A percentile compares a stretch with the other conserved stretches of the same genome.
phyloP scores from a whole-genome alignment of 2,329 filamentous ascomycete genomes.

The Aspergillus jensenii region DNA sequence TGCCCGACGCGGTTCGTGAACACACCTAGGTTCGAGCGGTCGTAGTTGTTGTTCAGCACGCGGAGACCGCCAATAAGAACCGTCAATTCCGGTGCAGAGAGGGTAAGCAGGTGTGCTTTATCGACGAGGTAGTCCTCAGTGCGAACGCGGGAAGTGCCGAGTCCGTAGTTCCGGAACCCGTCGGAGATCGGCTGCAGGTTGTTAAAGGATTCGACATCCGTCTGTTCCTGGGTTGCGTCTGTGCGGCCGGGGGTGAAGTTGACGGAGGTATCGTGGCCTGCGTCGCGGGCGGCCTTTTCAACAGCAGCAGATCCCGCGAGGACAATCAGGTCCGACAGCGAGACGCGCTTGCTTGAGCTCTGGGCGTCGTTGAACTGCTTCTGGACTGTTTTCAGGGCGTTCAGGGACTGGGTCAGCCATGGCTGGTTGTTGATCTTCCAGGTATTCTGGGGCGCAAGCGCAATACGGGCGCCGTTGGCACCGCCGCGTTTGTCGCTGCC shows the following conservation, averaged over 20 bases:
- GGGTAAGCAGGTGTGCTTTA: conserved; percentile 67
- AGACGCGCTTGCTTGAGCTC: conserved; percentile 66
- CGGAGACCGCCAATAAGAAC: conserved; percentile 72
- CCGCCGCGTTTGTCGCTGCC: conserved; percentile 78
- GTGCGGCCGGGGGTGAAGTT: conserved; percentile 72
- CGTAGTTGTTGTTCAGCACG: conserved; percentile 67
- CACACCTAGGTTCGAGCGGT: conserved; percentile 66
- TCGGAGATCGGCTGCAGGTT: conserved; percentile 70
- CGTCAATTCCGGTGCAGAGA: conserved; percentile 69
- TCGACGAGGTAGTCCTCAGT: conserved; percentile 72
- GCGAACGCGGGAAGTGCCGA: conserved; percentile 58
- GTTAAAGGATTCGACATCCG: conserved; percentile 63
- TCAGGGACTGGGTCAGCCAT: conserved; percentile 63
- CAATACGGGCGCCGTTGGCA: conserved; percentile 77
- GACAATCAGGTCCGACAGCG: conserved; percentile 76
- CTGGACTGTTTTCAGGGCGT: conserved; percentile 64
- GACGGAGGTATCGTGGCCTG: conserved; percentile 52
- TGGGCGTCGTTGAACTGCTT: conserved; percentile 60
- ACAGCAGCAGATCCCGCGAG: conserved; percentile 69
- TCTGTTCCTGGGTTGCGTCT: conserved; percentile 71
- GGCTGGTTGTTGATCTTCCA: conserved; percentile 75
- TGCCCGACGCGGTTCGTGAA: conserved; percentile 67
- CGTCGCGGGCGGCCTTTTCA: conserved; percentile 63
- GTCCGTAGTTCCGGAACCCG: conserved; percentile 78
- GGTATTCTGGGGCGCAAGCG: conserved; percentile 68